phyloP scores from a whole-genome alignment of 495 filamentous ascomycete genomes.

The Tuber indicum region DNA sequence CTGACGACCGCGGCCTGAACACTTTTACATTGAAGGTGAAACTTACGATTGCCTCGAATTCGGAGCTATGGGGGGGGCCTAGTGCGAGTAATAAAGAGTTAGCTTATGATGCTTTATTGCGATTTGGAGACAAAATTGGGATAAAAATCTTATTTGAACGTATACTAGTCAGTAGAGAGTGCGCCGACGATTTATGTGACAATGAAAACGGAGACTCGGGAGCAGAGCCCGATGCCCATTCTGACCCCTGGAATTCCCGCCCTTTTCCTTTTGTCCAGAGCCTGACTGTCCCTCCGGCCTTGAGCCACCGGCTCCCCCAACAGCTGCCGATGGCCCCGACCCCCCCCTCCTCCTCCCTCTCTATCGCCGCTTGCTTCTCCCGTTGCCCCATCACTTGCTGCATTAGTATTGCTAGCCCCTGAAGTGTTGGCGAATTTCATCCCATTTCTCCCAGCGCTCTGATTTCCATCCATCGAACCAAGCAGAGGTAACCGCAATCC shows the following conservation, averaged over 20 bases:
- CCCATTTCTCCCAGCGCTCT: constrained; percentile 71
- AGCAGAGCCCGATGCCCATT: constrained; percentile 67
- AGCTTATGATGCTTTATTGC: too few species aligned
- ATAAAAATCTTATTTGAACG: constrained; percentile 8
- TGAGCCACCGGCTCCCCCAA: constrained; percentile 59
- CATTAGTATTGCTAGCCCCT: constrained; percentile 52
- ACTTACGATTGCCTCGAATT: too few species aligned
- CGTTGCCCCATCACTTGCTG: constrained; percentile 55
- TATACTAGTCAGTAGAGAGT: constrained; percentile 40
- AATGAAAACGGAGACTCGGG: constrained; percentile 64
- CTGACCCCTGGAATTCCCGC: constrained; percentile 44
- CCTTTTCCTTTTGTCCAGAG: constrained; percentile 51
- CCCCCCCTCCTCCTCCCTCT: constrained; percentile 46
- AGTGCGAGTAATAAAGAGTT: too few species aligned
- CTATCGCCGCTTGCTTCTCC: constrained; percentile 60
- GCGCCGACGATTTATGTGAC: constrained; percentile 40
- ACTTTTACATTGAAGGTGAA: too few species aligned
- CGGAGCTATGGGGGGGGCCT: too few species aligned
- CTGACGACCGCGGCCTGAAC: too few species aligned
- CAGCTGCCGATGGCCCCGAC: constrained; percentile 17
- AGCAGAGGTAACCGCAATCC: constrained; percentile 52
- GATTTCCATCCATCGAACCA: constrained; percentile 47
- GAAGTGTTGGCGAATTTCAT: constrained; percentile 92
- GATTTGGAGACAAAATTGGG: background rate
- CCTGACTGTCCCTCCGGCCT: constrained; percentile 69